phyloP scores from a whole-genome alignment of 306 rosid species.

The Begonia loranthoides region DNA sequence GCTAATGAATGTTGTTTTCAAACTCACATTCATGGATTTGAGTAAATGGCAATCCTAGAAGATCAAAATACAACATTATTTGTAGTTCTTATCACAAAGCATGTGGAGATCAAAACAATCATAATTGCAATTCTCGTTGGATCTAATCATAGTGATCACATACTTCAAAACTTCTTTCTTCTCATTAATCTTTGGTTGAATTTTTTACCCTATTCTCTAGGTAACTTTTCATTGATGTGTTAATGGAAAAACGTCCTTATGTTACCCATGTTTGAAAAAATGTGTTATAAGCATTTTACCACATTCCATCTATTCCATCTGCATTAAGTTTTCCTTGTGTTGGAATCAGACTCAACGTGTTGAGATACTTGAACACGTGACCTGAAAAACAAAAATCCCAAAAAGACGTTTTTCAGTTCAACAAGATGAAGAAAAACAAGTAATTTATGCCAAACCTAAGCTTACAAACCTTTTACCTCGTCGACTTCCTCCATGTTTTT shows the following conservation, averaged over 20 bases:
- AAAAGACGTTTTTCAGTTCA: no score
- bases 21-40: background rate
- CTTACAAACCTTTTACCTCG: constrained; percentile 69
- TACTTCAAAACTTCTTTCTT: no score
- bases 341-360: constrained; percentile 80
- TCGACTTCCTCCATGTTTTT: constrained; percentile 29
- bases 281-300: constrained; percentile 31
- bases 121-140: no score
- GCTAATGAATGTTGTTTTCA: background rate
- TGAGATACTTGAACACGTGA: constrained; percentile 75
- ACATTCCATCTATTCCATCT: constrained; percentile 87
- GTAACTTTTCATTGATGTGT: background rate
- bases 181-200: no score
- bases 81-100: background rate
- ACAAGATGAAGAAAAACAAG: no score
- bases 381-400: no score
- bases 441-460: no score
- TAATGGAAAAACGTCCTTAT: no score
- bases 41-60: background rate
- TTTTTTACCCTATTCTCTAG: no score
- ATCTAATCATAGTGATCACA: no score
- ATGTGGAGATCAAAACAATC: no score
- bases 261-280: background rate
- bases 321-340: constrained; percentile 80
- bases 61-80: background rate